Evolutionary conservation across 1,139 yeast genomes (phyloP).

Genomic region (Nakaseomyces glabratus): DNA sequence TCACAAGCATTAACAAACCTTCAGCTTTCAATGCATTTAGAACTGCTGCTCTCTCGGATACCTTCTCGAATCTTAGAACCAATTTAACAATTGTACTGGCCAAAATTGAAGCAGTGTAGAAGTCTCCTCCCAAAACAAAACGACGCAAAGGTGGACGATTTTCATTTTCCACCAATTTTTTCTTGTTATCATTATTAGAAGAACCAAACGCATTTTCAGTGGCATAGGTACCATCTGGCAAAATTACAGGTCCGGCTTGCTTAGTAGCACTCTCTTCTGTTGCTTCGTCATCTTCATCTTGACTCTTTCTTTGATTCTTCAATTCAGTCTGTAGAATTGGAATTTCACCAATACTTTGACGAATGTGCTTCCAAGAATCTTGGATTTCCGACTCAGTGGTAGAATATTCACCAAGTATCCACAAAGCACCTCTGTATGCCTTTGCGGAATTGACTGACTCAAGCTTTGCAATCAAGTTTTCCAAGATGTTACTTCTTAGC

Average conservation of each 20-base stretch:
- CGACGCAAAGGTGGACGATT: slow-evolving; percentile 70
- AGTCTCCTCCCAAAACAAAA: slow-evolving; percentile 78
- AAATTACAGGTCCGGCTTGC: slow-evolving; percentile 64
- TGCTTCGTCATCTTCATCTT: slow-evolving; percentile 32
- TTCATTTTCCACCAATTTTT: slow-evolving; percentile 22
- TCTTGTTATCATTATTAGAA: slow-evolving; percentile 11
- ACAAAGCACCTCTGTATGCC: slow-evolving; percentile 85
- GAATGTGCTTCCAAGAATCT: slow-evolving; percentile 79
- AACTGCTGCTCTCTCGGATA: slow-evolving; percentile 46
- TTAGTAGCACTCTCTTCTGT: slow-evolving; percentile 30
- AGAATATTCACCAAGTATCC: slow-evolving; percentile 94
- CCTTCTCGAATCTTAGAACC: slow-evolving; percentile 64
- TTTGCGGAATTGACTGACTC: slow-evolving; percentile 73
- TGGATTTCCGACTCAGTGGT: slow-evolving; percentile 64
- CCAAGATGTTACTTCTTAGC: slow-evolving; percentile 57
- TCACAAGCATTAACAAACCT: slow-evolving; percentile 85
- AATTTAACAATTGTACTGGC: slow-evolving; percentile 85
- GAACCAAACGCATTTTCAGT: slow-evolving; percentile 74
- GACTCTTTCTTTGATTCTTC: slow-evolving; percentile 34
- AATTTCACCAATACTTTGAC: slow-evolving; percentile 79
- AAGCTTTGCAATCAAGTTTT: slow-evolving; percentile 54
- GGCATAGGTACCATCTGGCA: slow-evolving; percentile 98
- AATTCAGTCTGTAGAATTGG: slow-evolving; percentile 78
- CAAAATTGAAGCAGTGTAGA: slow-evolving; percentile 81
- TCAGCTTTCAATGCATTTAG: slow-evolving; percentile 88